Evolutionary conservation across 2,329 filamentous ascomycete genomes (phyloP), one percentile per base, ranked within the genome.

Genomic region (Fusarium sp.): DNA sequence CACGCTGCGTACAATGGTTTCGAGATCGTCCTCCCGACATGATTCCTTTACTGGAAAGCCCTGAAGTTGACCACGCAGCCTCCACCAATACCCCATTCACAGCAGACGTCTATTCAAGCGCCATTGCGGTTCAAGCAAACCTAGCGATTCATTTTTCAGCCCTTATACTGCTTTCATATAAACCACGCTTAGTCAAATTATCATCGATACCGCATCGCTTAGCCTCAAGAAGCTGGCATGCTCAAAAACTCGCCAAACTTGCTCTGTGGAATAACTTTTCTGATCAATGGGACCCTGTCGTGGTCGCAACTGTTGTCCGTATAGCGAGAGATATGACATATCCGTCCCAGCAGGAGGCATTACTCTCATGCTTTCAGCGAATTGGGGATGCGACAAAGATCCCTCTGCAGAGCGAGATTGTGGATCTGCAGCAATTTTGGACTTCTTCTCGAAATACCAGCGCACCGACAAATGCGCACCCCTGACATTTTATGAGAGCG

Each of bases 201-300:
- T 69, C 66, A 2, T 56, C 64, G 1, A 45, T 36, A 1, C 64
- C 66, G 1, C 64, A 69, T 38, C 64, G 66, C 3, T 3, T 69
- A 3, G 33, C 33, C 6, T 69, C 66, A 3, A 54, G 42, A 31
- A 69, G 66, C 22, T 69, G 80, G 80, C 80, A 81, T 33, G 77
- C 73, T 5, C 79, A 80, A 36, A 79, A 77, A 4, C 77, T 81
- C 12, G 80, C 79, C 0, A 79, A 79, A 7, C 56, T 79, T 11
- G 77, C 74, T 20, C 60, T 74, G 2, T 78, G 78, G 55, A 81
- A 81, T 39, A 78, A 73, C 22, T 80, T 80, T 44, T 65, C 71
- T 2, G 80, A 81, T 57, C 80, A 81, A 26, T 81, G 80, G 80
- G 80, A 81, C 42, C 80, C 80, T 4, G 74, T 81, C 7, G 67